Evolutionary conservation across 345 rosid species (phyloP), one percentile per base, ranked within the genome.

Genomic region (Zanthoxylum bungeanum): DNA sequence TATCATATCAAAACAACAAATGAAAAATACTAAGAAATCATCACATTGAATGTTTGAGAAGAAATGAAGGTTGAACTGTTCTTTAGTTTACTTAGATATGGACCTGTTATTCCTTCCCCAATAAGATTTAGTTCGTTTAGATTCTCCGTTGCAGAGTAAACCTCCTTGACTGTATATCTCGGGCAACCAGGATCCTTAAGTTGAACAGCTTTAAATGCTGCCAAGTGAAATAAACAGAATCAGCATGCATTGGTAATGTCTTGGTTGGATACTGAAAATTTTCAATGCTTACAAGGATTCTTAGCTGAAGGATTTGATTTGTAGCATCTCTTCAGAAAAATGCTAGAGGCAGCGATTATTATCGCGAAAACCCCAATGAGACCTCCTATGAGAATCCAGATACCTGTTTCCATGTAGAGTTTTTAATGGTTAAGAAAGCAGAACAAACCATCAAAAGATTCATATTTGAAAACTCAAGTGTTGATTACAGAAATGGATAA

Each of bases 51-150:
- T 63, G 34, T 33, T 40, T 11, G 31, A 39, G n/a, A 39, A 0
- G 4, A 40, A 63, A 40, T 6, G 7, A 40, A 24, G 49, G 34
- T 22, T 25, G 21, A 2, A 9, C n/a, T 19, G 25, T n/a, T 47
- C 9, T 36, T 22, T 58, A 12, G 9, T 22, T n/a, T 28, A 60
- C 49, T 37, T 12, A 10, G 46, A 59, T 28, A 64, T 70, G 66
- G 59, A 80, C 89, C 87, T 21, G 90, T 85, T 46, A 83, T 84
- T 72, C 90, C 88, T 84, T 84, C 80, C 9, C 88, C 86, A 7
- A 80, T 82, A 69, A 82, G 72, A 75, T 86, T 82, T n/a, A 64
- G 50, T 30, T 62, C 73, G 64, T 76, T 69, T 51, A 84, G 72
- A 49, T 74, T 80, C 44, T 70, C 59, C 9, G 88, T 84, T 37